phyloP scores from a whole-genome alignment of 108 stramenopile species.

The Cyclotella baltica region DNA sequence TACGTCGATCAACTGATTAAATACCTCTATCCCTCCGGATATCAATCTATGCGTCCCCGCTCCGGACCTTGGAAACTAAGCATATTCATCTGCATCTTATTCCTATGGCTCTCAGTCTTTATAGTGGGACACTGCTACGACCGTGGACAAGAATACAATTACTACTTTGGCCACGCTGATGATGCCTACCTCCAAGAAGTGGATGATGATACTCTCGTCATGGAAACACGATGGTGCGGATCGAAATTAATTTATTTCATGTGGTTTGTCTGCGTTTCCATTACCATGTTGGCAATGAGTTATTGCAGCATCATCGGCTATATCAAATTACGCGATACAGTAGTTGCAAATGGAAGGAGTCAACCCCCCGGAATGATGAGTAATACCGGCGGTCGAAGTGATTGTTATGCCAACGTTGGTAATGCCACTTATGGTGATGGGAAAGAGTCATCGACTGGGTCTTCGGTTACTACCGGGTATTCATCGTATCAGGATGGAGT shows the following conservation, averaged over 20 bases:
- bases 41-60: conserved; percentile 89
- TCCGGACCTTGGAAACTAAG: conserved; percentile 85
- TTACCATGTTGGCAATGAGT: conserved; percentile 76
- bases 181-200: conserved; percentile 53
- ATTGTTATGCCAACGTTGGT: conserved; percentile 75
- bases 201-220: conserved; percentile 64
- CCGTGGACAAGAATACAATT: conserved; percentile 47
- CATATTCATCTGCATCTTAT: conserved; percentile 70
- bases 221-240: conserved; percentile 87
- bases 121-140: conserved; percentile 86
- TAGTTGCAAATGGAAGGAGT: conserved; percentile 77
- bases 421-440: conserved; percentile 33
- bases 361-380: conserved; percentile 61
- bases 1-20: conserved; percentile 76
- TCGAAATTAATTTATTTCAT: conserved; percentile 68
- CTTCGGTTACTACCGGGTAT: conserved; percentile 15
- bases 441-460: not conserved
- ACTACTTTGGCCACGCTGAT: conserved; percentile 38
- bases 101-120: conserved; percentile 82
- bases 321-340: conserved; percentile 86
- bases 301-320: conserved; percentile 90
- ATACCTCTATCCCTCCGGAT: conserved; percentile 85
- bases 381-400: conserved; percentile 48
- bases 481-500: conserved; percentile 47
- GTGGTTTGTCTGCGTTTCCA: conserved; percentile 81